Conservation (phyloP, 164 flowering plant species). For the Vitis riparia region DNA sequence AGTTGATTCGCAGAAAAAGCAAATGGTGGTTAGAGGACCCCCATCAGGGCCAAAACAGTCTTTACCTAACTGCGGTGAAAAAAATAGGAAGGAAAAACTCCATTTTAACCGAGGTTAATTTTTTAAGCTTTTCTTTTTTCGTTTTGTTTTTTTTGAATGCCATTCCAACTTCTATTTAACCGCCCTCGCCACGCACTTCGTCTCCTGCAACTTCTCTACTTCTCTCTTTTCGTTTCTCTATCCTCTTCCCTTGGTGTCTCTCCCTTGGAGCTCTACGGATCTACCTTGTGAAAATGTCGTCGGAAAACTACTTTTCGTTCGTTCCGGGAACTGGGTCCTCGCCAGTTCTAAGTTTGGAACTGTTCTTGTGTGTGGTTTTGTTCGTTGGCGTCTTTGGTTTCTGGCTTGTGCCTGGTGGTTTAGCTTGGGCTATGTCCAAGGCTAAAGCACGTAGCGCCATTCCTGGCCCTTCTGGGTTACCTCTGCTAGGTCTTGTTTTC, state of each 20-base stretch:
- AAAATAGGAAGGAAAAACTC: background rate
- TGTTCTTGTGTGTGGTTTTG: slow-evolving; percentile 21
- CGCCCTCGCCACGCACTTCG: slow-evolving; percentile 15
- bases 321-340: slow-evolving; percentile 15
- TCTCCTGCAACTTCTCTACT: slow-evolving; percentile 8
- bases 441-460: slow-evolving; percentile 26
- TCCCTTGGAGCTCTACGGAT: background rate
- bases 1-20: too few relatives aligned
- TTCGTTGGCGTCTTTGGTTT: slow-evolving; percentile 31
- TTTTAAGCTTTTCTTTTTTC: background rate
- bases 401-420: slow-evolving; percentile 60
- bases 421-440: slow-evolving; percentile 69
- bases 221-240: background rate
- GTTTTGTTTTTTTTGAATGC: background rate
- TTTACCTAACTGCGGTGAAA: background rate
- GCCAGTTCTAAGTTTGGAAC: slow-evolving; percentile 13
- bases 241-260: background rate
- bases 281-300: slow-evolving; percentile 19
- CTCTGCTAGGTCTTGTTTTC: slow-evolving; percentile 48
- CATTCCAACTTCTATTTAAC: slow-evolving; percentile 11
- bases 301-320: slow-evolving; percentile 14
- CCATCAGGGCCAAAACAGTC: background rate
- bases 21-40: too few relatives aligned
- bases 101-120: background rate
- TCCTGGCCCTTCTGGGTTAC: slow-evolving; percentile 68